phyloP scores from a whole-genome alignment of 768 basidiomycete genomes.

The Trametes sanguinea region DNA sequence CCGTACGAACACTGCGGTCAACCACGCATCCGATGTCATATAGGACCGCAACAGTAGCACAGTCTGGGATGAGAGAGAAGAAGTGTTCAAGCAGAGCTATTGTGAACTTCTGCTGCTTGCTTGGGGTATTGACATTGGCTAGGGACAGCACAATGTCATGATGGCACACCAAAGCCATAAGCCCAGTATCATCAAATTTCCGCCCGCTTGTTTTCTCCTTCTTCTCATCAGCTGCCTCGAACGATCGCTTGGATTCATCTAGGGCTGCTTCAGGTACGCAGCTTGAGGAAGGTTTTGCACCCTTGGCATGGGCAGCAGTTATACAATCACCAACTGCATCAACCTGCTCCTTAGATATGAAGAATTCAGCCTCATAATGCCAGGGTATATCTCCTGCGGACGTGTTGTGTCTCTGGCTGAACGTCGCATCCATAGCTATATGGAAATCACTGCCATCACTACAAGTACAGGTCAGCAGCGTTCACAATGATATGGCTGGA shows the following conservation, averaged over 20 bases:
- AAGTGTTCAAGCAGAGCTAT: conserved; percentile 38
- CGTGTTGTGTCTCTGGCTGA: conserved; percentile 39
- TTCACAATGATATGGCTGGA: too few relatives aligned
- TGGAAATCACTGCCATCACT: conserved; percentile 40
- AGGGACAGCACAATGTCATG: conserved; percentile 41
- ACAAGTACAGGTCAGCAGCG: not conserved
- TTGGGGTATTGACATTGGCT: conserved; percentile 43
- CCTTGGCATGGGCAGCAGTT: conserved; percentile 23
- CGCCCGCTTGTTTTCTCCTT: conserved; percentile 31
- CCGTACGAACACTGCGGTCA: conserved; percentile 30
- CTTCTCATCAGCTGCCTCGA: conserved; percentile 38
- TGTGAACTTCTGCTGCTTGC: conserved; percentile 42
- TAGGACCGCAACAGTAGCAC: conserved; percentile 29
- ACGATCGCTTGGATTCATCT: conserved; percentile 36
- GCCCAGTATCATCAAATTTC: conserved; percentile 37
- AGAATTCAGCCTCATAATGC: conserved; percentile 36
- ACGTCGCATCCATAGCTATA: conserved; percentile 41
- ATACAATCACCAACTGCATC: conserved; percentile 37
- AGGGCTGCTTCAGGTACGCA: conserved; percentile 33
- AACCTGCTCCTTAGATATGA: conserved; percentile 38
- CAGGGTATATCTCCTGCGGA: conserved; percentile 35
- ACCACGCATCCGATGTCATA: conserved; percentile 43
- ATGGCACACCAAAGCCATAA: conserved; percentile 42
- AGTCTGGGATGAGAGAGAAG: conserved; percentile 32
- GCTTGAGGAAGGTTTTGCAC: not conserved